These are phyloP conservation scores for Candida nemodendra DNA, from an alignment of 805 yeast species.

Conservation along the genomic window DNA sequence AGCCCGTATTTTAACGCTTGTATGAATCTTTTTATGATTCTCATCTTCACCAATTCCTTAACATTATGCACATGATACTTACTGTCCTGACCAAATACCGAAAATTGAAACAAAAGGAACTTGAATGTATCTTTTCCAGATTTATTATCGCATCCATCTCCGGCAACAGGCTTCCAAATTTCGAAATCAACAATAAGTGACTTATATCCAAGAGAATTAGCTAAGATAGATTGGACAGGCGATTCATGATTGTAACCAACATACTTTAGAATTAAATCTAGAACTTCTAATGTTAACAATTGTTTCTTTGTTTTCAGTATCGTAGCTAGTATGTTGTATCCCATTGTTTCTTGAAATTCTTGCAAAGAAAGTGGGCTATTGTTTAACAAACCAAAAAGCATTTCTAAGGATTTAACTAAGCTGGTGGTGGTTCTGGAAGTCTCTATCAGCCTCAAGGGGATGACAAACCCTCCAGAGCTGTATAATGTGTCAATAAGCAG, in stretches of 20 bases:
- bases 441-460: conserved; percentile 48
- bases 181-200: conserved; percentile 62
- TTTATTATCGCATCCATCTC: conserved; percentile 19
- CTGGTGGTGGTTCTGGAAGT: conserved; percentile 34
- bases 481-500: conserved; percentile 27
- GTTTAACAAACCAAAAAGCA: conserved; percentile 44
- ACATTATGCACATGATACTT: conserved; percentile 50
- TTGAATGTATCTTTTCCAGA: conserved; percentile 43
- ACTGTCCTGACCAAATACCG: conserved; percentile 53
- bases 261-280: conserved; percentile 48
- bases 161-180: conserved; percentile 43
- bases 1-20: conserved; percentile 47
- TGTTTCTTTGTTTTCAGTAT: conserved; percentile 48
- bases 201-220: conserved; percentile 56
- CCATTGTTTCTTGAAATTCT: conserved; percentile 60
- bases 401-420: conserved; percentile 35
- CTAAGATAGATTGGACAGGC: conserved; percentile 56
- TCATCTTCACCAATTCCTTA: conserved; percentile 52
- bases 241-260: conserved; percentile 55
- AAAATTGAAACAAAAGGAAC: conserved; percentile 56
- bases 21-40: conserved; percentile 41
- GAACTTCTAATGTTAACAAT: conserved; percentile 39
- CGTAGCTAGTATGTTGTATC: conserved; percentile 58
- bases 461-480: conserved; percentile 51
- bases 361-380: conserved; percentile 49